A percentile compares a stretch with the other conserved stretches of the same genome.
Conservation (phyloP, 768 basidiomycete species). For the Trichaptum fuscoviolaceum region DNA sequence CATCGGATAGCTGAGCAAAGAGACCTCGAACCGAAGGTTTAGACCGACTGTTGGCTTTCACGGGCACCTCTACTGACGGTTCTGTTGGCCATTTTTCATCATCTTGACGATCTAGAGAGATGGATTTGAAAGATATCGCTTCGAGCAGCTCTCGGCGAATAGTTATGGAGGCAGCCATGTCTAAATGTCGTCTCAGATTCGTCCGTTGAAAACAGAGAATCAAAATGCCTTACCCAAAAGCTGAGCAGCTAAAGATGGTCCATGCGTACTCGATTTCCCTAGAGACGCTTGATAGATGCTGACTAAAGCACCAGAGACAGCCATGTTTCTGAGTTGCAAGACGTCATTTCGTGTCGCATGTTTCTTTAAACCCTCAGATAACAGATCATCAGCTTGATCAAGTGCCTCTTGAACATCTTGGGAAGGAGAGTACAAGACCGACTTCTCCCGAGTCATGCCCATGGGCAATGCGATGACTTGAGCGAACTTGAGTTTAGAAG, state of each 20-base stretch:
- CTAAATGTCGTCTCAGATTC: conserved; percentile 32
- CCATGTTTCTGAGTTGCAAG: conserved; percentile 67
- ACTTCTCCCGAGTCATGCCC: conserved; percentile 53
- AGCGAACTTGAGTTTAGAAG: background rate
- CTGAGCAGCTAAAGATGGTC: conserved; percentile 52
- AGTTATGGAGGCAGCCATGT: conserved; percentile 70
- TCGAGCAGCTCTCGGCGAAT: conserved; percentile 85
- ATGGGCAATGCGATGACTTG: conserved; percentile 81
- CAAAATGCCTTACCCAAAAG: conserved; percentile 48
- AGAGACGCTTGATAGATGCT: conserved; percentile 77
- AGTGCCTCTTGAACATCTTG: conserved; percentile 59
- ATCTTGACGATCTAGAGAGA: conserved; percentile 36
- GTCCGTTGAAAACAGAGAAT: conserved; percentile 4
- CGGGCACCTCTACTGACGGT: conserved; percentile 36
- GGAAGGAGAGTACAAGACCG: conserved; percentile 37
- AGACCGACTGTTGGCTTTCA: conserved; percentile 18
- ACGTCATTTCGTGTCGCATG: conserved; percentile 58
- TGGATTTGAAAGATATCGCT: conserved; percentile 68
- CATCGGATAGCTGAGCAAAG: conserved; percentile 19
- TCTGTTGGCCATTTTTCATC: conserved; percentile 75
- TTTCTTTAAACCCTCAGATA: conserved; percentile 57
- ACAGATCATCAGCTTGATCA: conserved; percentile 61
- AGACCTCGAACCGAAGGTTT: conserved; percentile 14
- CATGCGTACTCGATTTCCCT: conserved; percentile 48
- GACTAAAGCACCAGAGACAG: conserved; percentile 64